These are phyloP conservation scores for Delphinella strobiligena DNA, from an alignment of 2,329 filamentous ascomycete genomes.

Conservation along the genomic window DNA sequence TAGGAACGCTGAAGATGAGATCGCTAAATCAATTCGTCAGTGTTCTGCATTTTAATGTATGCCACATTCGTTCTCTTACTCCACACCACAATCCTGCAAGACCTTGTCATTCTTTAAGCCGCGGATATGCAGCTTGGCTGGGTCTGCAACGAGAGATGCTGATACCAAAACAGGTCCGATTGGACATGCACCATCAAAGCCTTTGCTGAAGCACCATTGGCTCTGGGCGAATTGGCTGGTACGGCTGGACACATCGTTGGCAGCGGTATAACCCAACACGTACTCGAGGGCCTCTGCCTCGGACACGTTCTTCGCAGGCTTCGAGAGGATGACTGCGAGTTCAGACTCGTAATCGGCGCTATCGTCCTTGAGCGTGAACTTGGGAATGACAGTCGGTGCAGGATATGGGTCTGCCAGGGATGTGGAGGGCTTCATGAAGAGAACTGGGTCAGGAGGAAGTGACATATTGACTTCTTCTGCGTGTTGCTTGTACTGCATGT, in stretches of 20 bases:
- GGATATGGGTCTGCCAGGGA: slow-evolving; percentile 43
- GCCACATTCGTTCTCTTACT: slow-evolving; percentile 21
- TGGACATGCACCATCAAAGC: slow-evolving; percentile 46
- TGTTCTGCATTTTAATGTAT: not conserved
- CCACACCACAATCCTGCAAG: slow-evolving; percentile 36
- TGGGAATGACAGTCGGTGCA: slow-evolving; percentile 40
- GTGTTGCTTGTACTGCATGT: slow-evolving; percentile 33
- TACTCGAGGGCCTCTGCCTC: slow-evolving; percentile 46
- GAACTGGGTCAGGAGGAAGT: slow-evolving; percentile 39
- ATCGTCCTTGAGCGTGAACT: slow-evolving; percentile 39
- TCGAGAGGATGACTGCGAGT: slow-evolving; percentile 44
- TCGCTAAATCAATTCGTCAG: slow-evolving; percentile 26
- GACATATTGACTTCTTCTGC: slow-evolving; percentile 40
- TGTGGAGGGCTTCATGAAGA: slow-evolving; percentile 48
- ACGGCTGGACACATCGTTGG: slow-evolving; percentile 52
- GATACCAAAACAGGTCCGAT: slow-evolving; percentile 25
- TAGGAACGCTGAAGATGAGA: slow-evolving; percentile 41
- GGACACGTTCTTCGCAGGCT: slow-evolving; percentile 41
- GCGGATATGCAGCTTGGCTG: slow-evolving; percentile 38
- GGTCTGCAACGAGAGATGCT: slow-evolving; percentile 10
- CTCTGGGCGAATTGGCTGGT: slow-evolving; percentile 42
- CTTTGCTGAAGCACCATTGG: slow-evolving; percentile 49
- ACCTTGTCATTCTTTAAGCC: slow-evolving; percentile 33
- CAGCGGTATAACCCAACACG: slow-evolving; percentile 51
- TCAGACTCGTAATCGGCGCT: slow-evolving; percentile 50